These are phyloP conservation scores for Exophiala lecanii-corni DNA, from an alignment of 2,329 filamentous ascomycete species.

Conservation along the genomic window DNA sequence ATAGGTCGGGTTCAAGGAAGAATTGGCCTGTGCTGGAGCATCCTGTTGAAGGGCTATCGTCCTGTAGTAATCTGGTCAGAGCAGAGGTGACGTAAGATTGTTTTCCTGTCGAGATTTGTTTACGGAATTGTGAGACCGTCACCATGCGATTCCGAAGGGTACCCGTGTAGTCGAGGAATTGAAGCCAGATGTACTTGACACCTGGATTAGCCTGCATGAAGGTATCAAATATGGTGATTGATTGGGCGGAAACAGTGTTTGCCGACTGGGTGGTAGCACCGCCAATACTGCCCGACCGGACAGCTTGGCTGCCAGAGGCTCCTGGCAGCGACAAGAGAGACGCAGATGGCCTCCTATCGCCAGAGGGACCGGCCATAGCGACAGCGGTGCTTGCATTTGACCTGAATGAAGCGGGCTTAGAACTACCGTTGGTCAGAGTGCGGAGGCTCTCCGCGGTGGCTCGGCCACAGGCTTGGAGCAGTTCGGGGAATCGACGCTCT, in stretches of 20 bases:
- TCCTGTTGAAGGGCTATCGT: conserved; percentile 55
- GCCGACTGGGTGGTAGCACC: conserved; percentile 10
- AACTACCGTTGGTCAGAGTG: conserved; percentile 25
- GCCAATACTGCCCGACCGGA: conserved; percentile 12
- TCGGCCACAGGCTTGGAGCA: conserved; percentile 24
- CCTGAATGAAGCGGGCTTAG: conserved; percentile 18
- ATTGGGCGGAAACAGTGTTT: conserved; percentile 9
- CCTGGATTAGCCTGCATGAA: conserved; percentile 50
- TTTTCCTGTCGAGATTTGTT: conserved; percentile 43
- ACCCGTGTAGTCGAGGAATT: conserved; percentile 75
- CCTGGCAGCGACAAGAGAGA: conserved; percentile 4
- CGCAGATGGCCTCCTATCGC: conserved; percentile 10
- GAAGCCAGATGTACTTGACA: conserved; percentile 65
- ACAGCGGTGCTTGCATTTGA: conserved; percentile 22
- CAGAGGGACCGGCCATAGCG: conserved; percentile 7
- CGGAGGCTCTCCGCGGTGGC: conserved; percentile 20
- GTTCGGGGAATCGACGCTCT: conserved; percentile 27
- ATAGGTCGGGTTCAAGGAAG: conserved; percentile 61
- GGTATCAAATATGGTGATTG: conserved; percentile 32
- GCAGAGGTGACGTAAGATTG: conserved; percentile 61
- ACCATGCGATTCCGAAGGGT: conserved; percentile 63
- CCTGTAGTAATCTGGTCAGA: conserved; percentile 62
- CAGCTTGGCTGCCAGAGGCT: conserved; percentile 5
- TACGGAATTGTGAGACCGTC: conserved; percentile 55
- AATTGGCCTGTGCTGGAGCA: conserved; percentile 61